Percentiles rank a stretch among this genome's conserved stretches.
Evolutionary conservation across 2,329 filamentous ascomycete species (phyloP).

Genomic region (Neofusicoccum umdonicola): DNA sequence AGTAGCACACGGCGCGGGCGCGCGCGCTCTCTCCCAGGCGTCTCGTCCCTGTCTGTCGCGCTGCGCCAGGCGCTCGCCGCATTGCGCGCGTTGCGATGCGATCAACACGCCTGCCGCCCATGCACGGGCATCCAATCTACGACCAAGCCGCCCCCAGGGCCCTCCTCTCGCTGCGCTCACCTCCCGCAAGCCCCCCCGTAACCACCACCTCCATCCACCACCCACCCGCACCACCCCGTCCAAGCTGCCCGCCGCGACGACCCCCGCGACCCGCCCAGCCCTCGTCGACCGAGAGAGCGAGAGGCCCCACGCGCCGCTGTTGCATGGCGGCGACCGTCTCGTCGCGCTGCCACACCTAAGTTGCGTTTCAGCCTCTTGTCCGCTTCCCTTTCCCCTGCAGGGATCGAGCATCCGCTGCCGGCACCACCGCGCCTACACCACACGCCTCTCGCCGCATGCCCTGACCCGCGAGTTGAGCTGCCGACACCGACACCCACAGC

Average conservation of each 20-base stretch:
- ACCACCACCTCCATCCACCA: slow-evolving; percentile 7
- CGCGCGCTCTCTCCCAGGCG: neutral
- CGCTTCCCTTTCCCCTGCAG: slow-evolving; percentile 18
- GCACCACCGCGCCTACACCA: neutral
- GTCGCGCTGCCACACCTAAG: slow-evolving; percentile 13
- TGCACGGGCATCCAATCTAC: slow-evolving; percentile 12
- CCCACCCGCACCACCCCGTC: neutral
- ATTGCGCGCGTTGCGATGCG: slow-evolving; percentile 2
- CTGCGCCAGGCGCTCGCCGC: neutral
- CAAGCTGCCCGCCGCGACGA: neutral
- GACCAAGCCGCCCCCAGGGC: slow-evolving; percentile 5
- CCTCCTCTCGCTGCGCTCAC: neutral
- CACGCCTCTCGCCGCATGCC: slow-evolving; percentile 8
- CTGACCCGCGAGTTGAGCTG: neutral
- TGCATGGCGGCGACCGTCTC: slow-evolving; percentile 18
- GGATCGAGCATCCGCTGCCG: slow-evolving; percentile 13
- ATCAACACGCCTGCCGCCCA: slow-evolving; percentile 11
- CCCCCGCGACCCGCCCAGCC: neutral
- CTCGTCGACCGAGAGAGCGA: slow-evolving; percentile 10
- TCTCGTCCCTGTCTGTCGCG: neutral
- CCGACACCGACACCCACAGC: neutral
- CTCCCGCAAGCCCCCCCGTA: slow-evolving; percentile 8
- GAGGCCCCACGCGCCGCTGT: neutral
- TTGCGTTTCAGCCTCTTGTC: slow-evolving; percentile 18
- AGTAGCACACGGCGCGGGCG: slow-evolving; percentile 2